phyloP scores from a whole-genome alignment of 179 eudicot species.

The Dionaea muscipula region DNA sequence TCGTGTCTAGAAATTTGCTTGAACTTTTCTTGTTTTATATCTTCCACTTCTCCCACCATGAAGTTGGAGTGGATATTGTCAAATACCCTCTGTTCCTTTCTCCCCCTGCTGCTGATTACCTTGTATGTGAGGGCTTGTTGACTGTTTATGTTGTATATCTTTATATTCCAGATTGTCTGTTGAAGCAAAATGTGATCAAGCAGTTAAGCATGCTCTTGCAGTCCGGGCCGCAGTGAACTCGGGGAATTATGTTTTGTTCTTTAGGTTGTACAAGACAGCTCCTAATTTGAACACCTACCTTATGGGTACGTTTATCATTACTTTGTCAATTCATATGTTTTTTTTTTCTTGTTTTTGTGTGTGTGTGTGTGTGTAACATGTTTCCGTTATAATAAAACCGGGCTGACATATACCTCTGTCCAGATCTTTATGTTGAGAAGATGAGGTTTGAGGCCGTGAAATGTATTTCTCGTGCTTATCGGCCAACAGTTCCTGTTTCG shows the following conservation, averaged over 20 bases:
- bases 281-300: conserved; percentile 70
- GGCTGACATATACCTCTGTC: conserved; percentile 13
- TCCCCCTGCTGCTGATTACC: background rate
- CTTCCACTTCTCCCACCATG: too few relatives aligned
- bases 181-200: conserved; percentile 60
- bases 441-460: conserved; percentile 80
- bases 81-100: too few relatives aligned
- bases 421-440: conserved; percentile 83
- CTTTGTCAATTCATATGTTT: too few relatives aligned
- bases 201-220: conserved; percentile 82
- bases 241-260: conserved; percentile 75
- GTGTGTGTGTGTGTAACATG: too few relatives aligned
- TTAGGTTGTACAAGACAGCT: conserved; percentile 72
- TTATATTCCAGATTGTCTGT: conserved; percentile 49
- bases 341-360: too few relatives aligned
- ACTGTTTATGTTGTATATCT: conserved; percentile 3
- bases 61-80: too few relatives aligned
- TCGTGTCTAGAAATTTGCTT: too few relatives aligned
- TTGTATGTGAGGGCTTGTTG: background rate
- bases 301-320: conserved; percentile 51
- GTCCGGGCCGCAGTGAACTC: conserved; percentile 80
- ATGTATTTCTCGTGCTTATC: conserved; percentile 79
- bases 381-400: background rate
- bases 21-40: too few relatives aligned
- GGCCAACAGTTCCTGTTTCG: conserved; percentile 74